Evolutionary conservation across 805 yeast genomes (phyloP), one percentile per base, ranked within the genome.

Genomic region (Peterozyma xylosa): DNA sequence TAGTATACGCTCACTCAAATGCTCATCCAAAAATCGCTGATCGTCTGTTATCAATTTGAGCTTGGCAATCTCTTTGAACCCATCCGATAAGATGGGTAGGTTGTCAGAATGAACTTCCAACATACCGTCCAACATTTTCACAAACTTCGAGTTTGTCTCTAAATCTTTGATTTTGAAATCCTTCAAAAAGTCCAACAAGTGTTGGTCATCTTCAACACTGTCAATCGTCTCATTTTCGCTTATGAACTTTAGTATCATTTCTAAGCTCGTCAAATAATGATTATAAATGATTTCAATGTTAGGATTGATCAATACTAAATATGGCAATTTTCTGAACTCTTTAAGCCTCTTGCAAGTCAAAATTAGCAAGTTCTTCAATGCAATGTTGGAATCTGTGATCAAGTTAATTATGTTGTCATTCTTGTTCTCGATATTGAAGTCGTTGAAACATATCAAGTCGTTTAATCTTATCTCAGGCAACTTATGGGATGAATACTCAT

Each of bases 261-360:
- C 66, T 66, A 88, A 73, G 2, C 96, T 82, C 45, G 78, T 70
- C 49, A 87, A 66, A 64, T 91, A 91, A 39, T 82, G 63, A 53
- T 77, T 71, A 66, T 88, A 87, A 17, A 86, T 82, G 52, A 77
- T 78, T 10, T 91, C 83, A 42, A 91, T 82, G 54, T 86, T 79
- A 5, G 97, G 97, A 58, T 91, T 91, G 48, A 91, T 63, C 45
- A 89, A 82, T 39, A 83, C 88, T 52, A 90, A 73, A 59, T 88
- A 91, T 0, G 96, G 96, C 43, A 91, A 65, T 37, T 73, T 68
- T 49, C 91, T 74, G 50, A 91, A 78, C 29, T 82, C 82, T 30
- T 73, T 71, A 14, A 89, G 60, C 49, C 96, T 69, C 43, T 81
- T 76, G 7, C 95, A 86, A 44, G 88, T 80, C 52, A 76, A 71